phyloP scores from a whole-genome alignment of 345 rosid species.

The Aquilaria sinensis region DNA sequence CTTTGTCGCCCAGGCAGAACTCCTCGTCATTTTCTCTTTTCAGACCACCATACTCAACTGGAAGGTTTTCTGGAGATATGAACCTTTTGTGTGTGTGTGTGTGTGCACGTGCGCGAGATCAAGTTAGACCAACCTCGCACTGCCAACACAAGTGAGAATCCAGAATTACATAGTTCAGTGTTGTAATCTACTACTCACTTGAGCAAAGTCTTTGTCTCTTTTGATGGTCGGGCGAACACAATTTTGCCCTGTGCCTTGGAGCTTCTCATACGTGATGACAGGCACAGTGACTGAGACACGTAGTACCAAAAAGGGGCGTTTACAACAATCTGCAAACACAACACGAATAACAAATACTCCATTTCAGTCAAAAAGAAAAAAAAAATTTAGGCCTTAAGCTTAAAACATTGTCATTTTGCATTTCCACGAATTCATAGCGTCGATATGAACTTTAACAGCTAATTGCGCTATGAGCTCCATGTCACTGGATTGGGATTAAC shows the following conservation, averaged over 20 bases:
- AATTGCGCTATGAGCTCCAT: too few species aligned
- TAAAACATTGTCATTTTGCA: too few species aligned
- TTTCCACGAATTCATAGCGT: too few species aligned
- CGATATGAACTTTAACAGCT: too few species aligned
- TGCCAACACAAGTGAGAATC: neutral
- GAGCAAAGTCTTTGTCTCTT: constrained; percentile 44
- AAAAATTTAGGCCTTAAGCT: too few species aligned
- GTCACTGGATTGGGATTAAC: too few species aligned
- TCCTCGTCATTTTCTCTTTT: constrained; percentile 36
- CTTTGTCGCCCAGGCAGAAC: constrained; percentile 31
- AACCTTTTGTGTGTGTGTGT: constrained; percentile 20
- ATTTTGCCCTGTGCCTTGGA: constrained; percentile 24
- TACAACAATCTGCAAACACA: constrained; percentile 36
- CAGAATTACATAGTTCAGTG: neutral
- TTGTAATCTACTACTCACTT: constrained; percentile 26
- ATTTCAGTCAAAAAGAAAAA: too few species aligned
- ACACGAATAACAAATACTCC: too few species aligned
- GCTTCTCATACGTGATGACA: constrained; percentile 23
- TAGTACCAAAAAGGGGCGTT: constrained; percentile 61
- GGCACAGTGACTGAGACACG: constrained; percentile 20
- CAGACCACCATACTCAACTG: constrained; percentile 56
- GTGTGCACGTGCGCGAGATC: neutral
- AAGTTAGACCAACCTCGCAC: neutral
- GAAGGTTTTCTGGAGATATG: constrained; percentile 42
- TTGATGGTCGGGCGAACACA: constrained; percentile 40